These are phyloP conservation scores for Cryomyces minteri DNA, from an alignment of 495 filamentous ascomycete genomes.

Conservation along the genomic window DNA sequence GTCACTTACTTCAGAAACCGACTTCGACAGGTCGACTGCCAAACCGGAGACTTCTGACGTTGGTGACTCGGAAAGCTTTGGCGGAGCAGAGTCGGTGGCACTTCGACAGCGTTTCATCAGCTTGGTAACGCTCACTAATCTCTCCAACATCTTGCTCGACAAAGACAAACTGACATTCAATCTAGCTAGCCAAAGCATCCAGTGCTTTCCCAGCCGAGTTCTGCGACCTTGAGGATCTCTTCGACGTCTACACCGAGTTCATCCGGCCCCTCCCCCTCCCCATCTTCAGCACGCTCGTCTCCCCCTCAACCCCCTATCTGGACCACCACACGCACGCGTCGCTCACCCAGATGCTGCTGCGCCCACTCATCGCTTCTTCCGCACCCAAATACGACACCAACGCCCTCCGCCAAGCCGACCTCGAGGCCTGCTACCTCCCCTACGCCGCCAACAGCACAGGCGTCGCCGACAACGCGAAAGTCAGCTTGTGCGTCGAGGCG, in stretches of 20 bases:
- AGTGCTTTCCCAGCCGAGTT: constrained; percentile 20
- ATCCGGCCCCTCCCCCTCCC: constrained; percentile 48
- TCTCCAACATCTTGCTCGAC: background rate
- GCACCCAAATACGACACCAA: constrained; percentile 28
- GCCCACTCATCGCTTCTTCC: constrained; percentile 37
- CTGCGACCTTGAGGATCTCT: constrained; percentile 36
- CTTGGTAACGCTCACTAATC: constrained; percentile 13
- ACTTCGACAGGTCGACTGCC: background rate
- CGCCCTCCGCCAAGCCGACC: constrained; percentile 21
- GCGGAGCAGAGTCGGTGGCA: constrained; percentile 22
- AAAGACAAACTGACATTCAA: background rate
- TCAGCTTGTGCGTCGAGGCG: constrained; percentile 58
- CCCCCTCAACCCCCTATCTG: constrained; percentile 24
- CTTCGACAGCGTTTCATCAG: constrained; percentile 23
- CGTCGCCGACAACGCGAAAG: constrained; percentile 58
- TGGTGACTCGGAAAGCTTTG: constrained; percentile 10
- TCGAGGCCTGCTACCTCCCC: constrained; percentile 54
- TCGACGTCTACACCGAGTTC: constrained; percentile 44
- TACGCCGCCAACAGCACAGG: constrained; percentile 44
- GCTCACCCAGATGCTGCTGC: constrained; percentile 46
- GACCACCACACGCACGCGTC: constrained; percentile 31
- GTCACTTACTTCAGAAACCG: background rate
- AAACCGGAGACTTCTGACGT: background rate
- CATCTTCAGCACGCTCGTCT: constrained; percentile 55
- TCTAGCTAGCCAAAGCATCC: constrained; percentile 28